Evolutionary conservation across 78 protist genomes (phyloP), one percentile per base, ranked within the genome.

Genomic region (Parvularia atlantis): DNA sequence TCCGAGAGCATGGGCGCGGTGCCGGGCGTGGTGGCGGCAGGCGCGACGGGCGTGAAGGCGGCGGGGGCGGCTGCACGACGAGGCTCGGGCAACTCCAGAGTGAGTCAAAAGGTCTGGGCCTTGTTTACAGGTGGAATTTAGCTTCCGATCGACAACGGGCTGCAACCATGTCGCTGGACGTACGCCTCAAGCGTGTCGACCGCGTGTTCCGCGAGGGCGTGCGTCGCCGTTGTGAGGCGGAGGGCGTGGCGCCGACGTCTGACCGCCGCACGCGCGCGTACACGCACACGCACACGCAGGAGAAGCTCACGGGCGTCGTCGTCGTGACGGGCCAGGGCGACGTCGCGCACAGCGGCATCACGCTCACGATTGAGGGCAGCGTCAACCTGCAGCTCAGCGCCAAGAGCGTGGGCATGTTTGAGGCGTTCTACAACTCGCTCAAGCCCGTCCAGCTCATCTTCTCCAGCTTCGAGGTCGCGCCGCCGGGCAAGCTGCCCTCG

Each of bases 371-470:
- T 13, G 61, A 67, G 44, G 72, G 63, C 40, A 31, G 7, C 5
- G 72, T 67, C 28, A 30, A 26, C 37, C 58, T 85, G 63, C 85
- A 85, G 65, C 79, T 80, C 33, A 72, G 81, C 41, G 71, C 90
- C 54, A 76, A 77, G 77, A 73, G 69, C 66, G 83, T 76, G 33
- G 90, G 90, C 19, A 16, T 80, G 24, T 89, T 85, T 63, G 93
- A 89, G 63, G 88, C 88, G 33, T 80, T 85, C 48, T 80, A 83
- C 78, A 85, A 84, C 48, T 65, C 85, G 33, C 30, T 89, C 31
- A 82, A 82, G 44, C 92, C 95, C n/a, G 69, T 85, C 35, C 43
- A 69, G 41, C 33, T 89, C 50, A 3, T 83, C 48, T 52, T 28
- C 7, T 44, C 46, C 68, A 31, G 59, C 1, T 30, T 71, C 35